Base-by-base conservation (phyloP, 2,329 filamentous ascomycete species). In the Pleomassaria siparia region DNA sequence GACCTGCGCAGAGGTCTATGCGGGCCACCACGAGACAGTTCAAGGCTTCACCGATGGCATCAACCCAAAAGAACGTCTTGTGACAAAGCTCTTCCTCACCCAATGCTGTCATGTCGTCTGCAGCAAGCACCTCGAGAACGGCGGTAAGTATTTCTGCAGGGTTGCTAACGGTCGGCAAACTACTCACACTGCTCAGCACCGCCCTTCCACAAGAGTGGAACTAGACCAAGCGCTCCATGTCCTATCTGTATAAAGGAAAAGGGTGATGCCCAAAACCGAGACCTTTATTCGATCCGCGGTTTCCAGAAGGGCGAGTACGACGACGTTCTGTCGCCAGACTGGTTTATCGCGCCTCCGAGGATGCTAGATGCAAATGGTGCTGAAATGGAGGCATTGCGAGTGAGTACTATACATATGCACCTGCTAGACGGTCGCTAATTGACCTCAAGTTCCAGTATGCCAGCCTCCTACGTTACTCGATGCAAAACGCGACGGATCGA, bases 51-150 rank as follows among this genome's bases (percentile, higher is more conserved):
- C 64, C 41, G 67, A 69, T 32, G 66, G 68, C 8, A 62, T 66
- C 50, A 67, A 63, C 25, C 56, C 60, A 8, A 65, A 68, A 4
- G 62, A 72, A 5, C 70, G 69, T 33, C 58, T 68, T 16, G 72
- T 76, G 32, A 74, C 72, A 0, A 73, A 71, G 30, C 56, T 79
- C 7, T 80, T 72, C 66, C 70, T 80, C 22, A 71, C 72, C 4
- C 22, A 40, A 20, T 80, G 78, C 59, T 72, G 72, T 32, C 77
- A 80, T 60, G 67, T 79, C 20, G 71, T 72, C 25, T 80, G 78
- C 52, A 67, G 62, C 44, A 72, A 72, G 50, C 77, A 80, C 57
- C 56, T 80, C 2, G 70, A 74, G 40, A 74, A 72, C 29, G 76
- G 76, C 41, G 77, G 77, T 79, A 51, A 59, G 71, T 62, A 15